Evolutionary conservation across 1,139 yeast genomes (phyloP), one percentile per base, ranked within the genome.

Genomic region (Meyerozyma smithsonii): DNA sequence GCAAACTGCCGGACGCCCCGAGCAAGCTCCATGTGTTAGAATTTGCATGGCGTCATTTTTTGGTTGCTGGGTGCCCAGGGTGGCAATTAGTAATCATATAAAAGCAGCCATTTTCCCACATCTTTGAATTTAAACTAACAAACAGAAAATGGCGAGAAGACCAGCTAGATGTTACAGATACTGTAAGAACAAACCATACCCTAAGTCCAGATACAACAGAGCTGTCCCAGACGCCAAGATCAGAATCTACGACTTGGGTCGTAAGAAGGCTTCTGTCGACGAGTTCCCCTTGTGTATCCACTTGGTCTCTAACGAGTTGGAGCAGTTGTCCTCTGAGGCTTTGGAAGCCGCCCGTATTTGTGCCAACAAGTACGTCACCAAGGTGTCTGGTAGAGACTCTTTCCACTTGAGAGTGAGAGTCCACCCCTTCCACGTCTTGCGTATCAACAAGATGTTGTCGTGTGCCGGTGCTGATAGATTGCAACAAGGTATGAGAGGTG

Each of bases 401-500:
- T 92, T 92, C 97, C 98, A 92, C 82, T 82, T 92, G 83, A 89
- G 98, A 81, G 89, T 92, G 74, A 90, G 98, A 80, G 98, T 90
- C 67, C 98, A 92, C 77, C 98, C 98, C 64, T 94, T 86, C 97
- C 98, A 92, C 83, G 98, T 94, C 61, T 85, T 92, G 75, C 87
- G 98, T 80, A 92, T 92, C 82, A 92, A 92, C 92, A 92, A 92
- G 86, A 92, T 92, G 98, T 88, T 92, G 96, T 92, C 98, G 67
- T 92, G 98, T 82, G 98, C 98, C 79, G 98, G 98, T 86, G 98
- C 98, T 72, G 98, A 92, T 90, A 88, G 98, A 86, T 84, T 92
- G 78, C 98, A 92, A 81, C 97, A 94, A 81, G 98, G 98, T 88
- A 92, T 92, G 98, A 90, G 98, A 87, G 95, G 95, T 83, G 98